These are phyloP conservation scores for Ophiognomonia clavigignenti-juglandacearum DNA, from an alignment of 2,329 filamentous ascomycete genomes.

Conservation along the genomic window DNA sequence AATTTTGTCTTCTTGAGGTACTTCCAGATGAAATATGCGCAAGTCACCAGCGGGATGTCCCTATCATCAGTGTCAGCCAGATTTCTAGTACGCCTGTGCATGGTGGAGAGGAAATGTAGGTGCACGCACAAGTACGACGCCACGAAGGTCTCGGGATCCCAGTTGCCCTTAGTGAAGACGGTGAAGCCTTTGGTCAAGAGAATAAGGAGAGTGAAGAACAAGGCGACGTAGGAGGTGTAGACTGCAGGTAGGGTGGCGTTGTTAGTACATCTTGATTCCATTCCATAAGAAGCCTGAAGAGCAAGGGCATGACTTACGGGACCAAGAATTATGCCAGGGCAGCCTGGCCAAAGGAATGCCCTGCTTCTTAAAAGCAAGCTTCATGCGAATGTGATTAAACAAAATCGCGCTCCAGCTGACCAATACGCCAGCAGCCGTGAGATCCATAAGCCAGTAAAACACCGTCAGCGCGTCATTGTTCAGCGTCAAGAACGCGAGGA, in stretches of 20 bases:
- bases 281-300: too few relatives aligned
- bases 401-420: slow-evolving; percentile 59
- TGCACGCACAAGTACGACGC: slow-evolving; percentile 56
- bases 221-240: slow-evolving; percentile 55
- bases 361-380: slow-evolving; percentile 50
- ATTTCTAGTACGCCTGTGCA: too few relatives aligned
- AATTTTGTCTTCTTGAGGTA: slow-evolving; percentile 57
- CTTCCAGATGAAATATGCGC: slow-evolving; percentile 60
- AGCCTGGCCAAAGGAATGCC: slow-evolving; percentile 42
- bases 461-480: slow-evolving; percentile 55
- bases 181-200: slow-evolving; percentile 66
- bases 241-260: slow-evolving; percentile 29
- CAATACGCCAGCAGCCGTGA: slow-evolving; percentile 59
- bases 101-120: too few relatives aligned
- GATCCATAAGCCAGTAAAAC: slow-evolving; percentile 60
- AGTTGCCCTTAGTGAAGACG: slow-evolving; percentile 56
- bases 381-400: slow-evolving; percentile 55
- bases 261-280: neutral
- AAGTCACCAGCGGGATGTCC: slow-evolving; percentile 54
- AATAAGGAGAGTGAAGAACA: slow-evolving; percentile 59
- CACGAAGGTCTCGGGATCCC: slow-evolving; percentile 52
- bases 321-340: slow-evolving; percentile 62
- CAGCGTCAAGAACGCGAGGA: slow-evolving; percentile 54
- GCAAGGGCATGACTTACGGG: slow-evolving; percentile 37
- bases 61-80: slow-evolving; percentile 27